Base-by-base conservation (phyloP, 768 basidiomycete species). In the Auricularia sp. region DNA sequence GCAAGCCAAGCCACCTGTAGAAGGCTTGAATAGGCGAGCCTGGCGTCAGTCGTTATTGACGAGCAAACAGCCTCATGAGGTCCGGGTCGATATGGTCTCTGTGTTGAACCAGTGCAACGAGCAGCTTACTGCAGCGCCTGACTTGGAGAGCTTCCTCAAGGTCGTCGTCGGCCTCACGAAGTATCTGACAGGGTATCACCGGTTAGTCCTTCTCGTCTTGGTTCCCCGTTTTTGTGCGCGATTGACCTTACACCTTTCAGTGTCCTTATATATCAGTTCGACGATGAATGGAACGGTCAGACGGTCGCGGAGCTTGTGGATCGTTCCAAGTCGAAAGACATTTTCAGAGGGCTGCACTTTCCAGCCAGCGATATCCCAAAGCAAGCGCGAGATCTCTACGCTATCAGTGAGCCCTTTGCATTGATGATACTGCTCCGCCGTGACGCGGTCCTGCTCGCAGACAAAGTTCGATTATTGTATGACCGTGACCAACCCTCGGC, bases 101-200 rank as follows among this genome's bases (percentile, higher is more conserved):
- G 83, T 91, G 7, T 83, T 91, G 70, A 80, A 84, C 14, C 88
- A 91, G 72, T 86, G 91, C 70, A 91, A 90, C 72, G 88, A 92
- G 66, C 90, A 92, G 70, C 80, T 91, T 3, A 84, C 84, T 1
- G 77, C 79, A 16, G 86, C 88, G 14, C 75, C 81, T 1, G 85
- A 88, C 67, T 71, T 92, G 64, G 83, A 87, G 21, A 78, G 77
- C 34, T 90, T 90, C 72, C 74, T 91, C 69, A 85, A 91, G 70
- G 79, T 91, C 59, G 82, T 84, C 1, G 88, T 87, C 3, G 88
- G 89, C 7, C 77, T 85, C 34, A 77, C 91, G 68, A 87, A 88
- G 74, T 89, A 93, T 71, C 71, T 93, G 65, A 88, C 88, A 14
- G 87, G 88, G 71, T 91, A 91, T 73, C 89, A 91, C 70, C 82